Percentiles rank a stretch among this genome's conserved stretches.
Evolutionary conservation across 192 early-diverging fungal species (phyloP).

Genomic region (Gryganskiella cystojenkinii): DNA sequence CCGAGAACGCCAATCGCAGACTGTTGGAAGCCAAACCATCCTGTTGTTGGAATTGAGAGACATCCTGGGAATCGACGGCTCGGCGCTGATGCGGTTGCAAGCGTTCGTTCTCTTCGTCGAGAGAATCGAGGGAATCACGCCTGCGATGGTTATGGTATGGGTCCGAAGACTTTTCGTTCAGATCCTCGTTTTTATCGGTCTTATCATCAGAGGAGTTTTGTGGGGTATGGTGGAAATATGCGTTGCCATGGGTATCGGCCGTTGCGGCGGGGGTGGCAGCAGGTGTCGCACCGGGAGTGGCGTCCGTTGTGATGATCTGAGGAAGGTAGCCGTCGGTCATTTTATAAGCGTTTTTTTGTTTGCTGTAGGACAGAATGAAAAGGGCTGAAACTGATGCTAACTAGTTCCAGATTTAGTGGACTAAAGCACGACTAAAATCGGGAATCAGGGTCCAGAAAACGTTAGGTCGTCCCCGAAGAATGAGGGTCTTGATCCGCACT

Average conservation of each 20-base stretch:
- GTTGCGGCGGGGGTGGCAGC: slow-evolving; percentile 2
- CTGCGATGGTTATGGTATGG: not conserved
- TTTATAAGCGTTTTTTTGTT: not conserved
- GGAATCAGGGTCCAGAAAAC: no score
- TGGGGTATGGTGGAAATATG: not conserved
- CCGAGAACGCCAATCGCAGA: slow-evolving; percentile 39
- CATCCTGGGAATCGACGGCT: slow-evolving; percentile 29
- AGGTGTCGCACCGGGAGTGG: slow-evolving; percentile 18
- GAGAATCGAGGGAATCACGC: slow-evolving; percentile 15
- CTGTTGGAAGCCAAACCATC: slow-evolving; percentile 14
- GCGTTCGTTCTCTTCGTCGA: slow-evolving; percentile 6
- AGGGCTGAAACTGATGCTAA: no score
- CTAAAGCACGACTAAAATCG: no score
- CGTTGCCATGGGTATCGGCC: not conserved
- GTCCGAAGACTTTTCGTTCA: not conserved
- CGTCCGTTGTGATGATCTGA: slow-evolving; percentile 21
- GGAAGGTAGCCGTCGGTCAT: slow-evolving; percentile 13
- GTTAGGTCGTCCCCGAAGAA: no score
- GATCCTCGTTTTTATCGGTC: not conserved
- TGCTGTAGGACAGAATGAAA: no score
- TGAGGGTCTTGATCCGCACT: no score
- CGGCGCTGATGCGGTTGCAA: slow-evolving; percentile 36
- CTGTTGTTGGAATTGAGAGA: not conserved
- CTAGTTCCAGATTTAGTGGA: no score
- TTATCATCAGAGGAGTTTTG: not conserved